Evolutionary conservation across 2,329 filamentous ascomycete species (phyloP).

Genomic region (Chaetoscypha palmicola): DNA sequence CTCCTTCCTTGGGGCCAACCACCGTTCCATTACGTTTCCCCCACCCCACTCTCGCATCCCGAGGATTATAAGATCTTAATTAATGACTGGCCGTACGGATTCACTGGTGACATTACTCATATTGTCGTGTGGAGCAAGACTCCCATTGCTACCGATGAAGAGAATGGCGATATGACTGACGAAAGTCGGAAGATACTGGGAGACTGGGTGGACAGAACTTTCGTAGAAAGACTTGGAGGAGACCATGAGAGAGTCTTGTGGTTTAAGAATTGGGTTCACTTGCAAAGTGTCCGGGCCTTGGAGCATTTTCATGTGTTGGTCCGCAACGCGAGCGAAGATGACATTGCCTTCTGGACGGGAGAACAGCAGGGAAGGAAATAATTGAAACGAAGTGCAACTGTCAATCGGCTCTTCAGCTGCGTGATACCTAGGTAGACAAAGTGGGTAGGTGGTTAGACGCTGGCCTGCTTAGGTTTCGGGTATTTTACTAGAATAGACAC

Average conservation of each 20-base stretch:
- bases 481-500: not conserved
- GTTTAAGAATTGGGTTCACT: constrained; percentile 90
- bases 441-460: no score
- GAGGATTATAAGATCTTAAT: constrained; percentile 63
- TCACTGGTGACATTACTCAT: constrained; percentile 61
- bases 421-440: no score
- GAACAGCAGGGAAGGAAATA: constrained; percentile 6
- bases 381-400: not conserved
- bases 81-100: constrained; percentile 93
- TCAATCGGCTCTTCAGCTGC: no score
- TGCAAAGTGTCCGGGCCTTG: constrained; percentile 81
- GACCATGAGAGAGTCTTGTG: constrained; percentile 55
- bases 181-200: constrained; percentile 58
- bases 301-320: constrained; percentile 84
- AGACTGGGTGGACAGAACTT: constrained; percentile 63
- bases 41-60: constrained; percentile 43
- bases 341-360: constrained; percentile 47
- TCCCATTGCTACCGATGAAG: constrained; percentile 61
- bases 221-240: constrained; percentile 50
- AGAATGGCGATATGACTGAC: constrained; percentile 64
- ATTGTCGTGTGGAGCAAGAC: constrained; percentile 92
- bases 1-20: constrained; percentile 65
- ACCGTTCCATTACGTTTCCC: constrained; percentile 41
- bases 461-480: not conserved
- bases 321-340: constrained; percentile 44